These are phyloP conservation scores for Yamadazyma sp. DNA, from an alignment of 805 yeast species.

Conservation along the genomic window DNA sequence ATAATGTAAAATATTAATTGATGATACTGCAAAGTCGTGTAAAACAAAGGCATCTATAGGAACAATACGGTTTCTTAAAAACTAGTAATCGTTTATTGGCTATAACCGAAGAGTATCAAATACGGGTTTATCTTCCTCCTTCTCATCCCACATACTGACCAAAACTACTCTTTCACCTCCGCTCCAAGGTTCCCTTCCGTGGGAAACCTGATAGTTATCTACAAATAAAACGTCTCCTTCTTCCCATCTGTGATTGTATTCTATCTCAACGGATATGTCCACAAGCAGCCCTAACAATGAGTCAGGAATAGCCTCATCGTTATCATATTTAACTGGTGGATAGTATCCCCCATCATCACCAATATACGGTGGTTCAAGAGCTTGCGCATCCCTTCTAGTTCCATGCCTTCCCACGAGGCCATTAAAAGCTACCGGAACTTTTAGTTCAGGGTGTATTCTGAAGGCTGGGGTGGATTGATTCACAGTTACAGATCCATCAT, in stretches of 20 bases:
- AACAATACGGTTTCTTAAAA: too few relatives aligned
- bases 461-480: slow-evolving; percentile 22
- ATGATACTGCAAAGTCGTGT: too few relatives aligned
- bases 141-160: slow-evolving; percentile 36
- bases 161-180: slow-evolving; percentile 27
- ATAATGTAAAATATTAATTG: too few relatives aligned
- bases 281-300: slow-evolving; percentile 9
- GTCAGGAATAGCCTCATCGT: slow-evolving; percentile 4
- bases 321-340: neutral
- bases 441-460: slow-evolving; percentile 5
- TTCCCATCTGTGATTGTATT: slow-evolving; percentile 28
- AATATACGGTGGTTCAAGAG: slow-evolving; percentile 2
- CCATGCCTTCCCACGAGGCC: slow-evolving; percentile 7
- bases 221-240: slow-evolving; percentile 32
- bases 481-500: slow-evolving; percentile 22
- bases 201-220: slow-evolving; percentile 32
- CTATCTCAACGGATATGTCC: slow-evolving; percentile 14
- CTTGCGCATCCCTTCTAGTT: slow-evolving; percentile 2
- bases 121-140: neutral
- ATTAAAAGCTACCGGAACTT: slow-evolving; percentile 4
- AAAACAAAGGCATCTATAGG: too few relatives aligned
- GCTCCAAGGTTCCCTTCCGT: slow-evolving; percentile 30
- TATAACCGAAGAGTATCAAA: neutral
- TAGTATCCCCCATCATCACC: slow-evolving; percentile 5
- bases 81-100: too few relatives aligned